Percentiles rank a stretch among this genome's conserved stretches.
phyloP scores from a whole-genome alignment of 768 basidiomycete species.

The Boletus vinaceobasis region DNA sequence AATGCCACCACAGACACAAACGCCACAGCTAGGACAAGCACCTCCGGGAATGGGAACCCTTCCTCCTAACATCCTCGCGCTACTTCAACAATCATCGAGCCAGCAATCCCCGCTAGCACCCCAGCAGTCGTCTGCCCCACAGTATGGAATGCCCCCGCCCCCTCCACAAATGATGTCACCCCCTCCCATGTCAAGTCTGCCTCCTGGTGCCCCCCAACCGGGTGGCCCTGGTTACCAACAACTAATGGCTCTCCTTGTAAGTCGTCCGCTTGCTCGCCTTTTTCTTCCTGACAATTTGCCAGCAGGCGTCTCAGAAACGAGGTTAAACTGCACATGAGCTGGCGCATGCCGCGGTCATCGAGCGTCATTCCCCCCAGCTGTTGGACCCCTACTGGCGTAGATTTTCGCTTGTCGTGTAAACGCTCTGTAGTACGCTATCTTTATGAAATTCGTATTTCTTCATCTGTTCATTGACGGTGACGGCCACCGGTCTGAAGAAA shows the following conservation, averaged over 20 bases:
- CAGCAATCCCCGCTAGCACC: constrained; percentile 34
- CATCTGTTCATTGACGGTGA: not conserved
- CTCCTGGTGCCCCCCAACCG: constrained; percentile 40
- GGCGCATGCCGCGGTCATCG: not conserved
- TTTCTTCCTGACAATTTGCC: not conserved
- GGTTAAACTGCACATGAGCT: constrained; percentile 4
- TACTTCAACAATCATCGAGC: constrained; percentile 53
- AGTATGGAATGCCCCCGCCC: constrained; percentile 39
- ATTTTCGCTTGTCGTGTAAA: constrained; percentile 10
- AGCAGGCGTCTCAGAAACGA: constrained; percentile 31
- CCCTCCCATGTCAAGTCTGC: constrained; percentile 39
- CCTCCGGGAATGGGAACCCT: constrained; percentile 39
- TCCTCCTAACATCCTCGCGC: constrained; percentile 67
- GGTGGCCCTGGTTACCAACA: constrained; percentile 54
- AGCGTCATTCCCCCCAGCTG: not conserved
- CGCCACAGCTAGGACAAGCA: constrained; percentile 33
- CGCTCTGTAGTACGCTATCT: constrained; percentile 19
- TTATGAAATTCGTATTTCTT: constrained; percentile 26
- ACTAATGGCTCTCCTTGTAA: constrained; percentile 66
- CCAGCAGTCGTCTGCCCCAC: constrained; percentile 26
- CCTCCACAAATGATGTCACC: constrained; percentile 45
- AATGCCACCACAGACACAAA: constrained; percentile 27
- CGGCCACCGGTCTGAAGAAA: not conserved
- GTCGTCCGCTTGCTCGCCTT: constrained; percentile 14
- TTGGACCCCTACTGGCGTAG: not conserved